Evolutionary conservation across 129 eudicot genomes (phyloP), one percentile per base, ranked within the genome.

Genomic region (Flaveria ramosissima): DNA sequence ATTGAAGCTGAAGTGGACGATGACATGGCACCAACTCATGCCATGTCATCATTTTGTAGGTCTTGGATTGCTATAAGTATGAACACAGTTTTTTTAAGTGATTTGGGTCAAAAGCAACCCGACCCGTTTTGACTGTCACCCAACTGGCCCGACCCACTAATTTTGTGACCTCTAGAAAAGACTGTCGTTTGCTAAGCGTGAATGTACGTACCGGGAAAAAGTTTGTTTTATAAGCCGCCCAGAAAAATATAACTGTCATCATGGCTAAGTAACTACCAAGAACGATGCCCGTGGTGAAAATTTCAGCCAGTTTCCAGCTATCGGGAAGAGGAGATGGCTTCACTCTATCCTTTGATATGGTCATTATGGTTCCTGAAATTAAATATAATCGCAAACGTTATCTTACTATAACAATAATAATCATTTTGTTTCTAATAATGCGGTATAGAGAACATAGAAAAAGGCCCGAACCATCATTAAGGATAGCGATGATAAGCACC

Each of bases 401-500:
- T n/a, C 13, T 66, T 36, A n/a, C 17, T 8, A n/a, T n/a, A 9
- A 66, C 21, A 39, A 17, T n/a, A 66, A n/a, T n/a, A 15, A 6
- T 15, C 0, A 9, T 6, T 30, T 63, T 62, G 7, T 30, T 13
- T 26, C 43, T 14, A 62, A 62, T 63, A 14, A 30, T 6, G 16
- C 9, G 9, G 21, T 5, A 23, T 62, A 66, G n/a, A 73, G 19
- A 60, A 64, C 6, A 42, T 10, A 80, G 78, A 66, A 66, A 51
- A 75, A 81, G 42, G 55, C 71, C 69, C 91, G n/a, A 45, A 92
- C 99, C 99, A 56, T 92, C 99, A 62, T 95, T 95, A 57, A 95
- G 97, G 74, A 95, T 92, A 9, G 99, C 99, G 81, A 95, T 95
- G 81, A 95, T 95, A 61, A 95, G 97, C 80, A 95, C 99, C 99